Conservation (phyloP, 75 land plant species). For the Sequoia sempervirens region DNA sequence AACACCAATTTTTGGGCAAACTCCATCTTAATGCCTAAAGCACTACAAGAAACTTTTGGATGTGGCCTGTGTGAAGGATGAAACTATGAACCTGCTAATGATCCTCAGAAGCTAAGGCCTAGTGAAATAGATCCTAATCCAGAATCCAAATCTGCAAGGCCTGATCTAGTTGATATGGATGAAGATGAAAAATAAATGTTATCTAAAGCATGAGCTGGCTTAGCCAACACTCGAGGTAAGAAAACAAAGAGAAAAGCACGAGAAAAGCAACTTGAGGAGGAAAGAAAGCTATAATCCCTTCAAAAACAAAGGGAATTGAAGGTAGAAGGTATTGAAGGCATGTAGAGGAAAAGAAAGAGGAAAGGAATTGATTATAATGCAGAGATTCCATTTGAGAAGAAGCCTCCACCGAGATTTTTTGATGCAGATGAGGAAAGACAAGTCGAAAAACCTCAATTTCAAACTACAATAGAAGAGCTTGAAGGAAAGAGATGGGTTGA, state of each 20-base stretch:
- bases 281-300: constrained; percentile 86
- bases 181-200: constrained; percentile 41
- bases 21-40: constrained; percentile 93
- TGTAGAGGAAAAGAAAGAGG: constrained; percentile 70
- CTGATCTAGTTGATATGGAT: too few species aligned
- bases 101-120: constrained; percentile 88
- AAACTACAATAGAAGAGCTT: constrained; percentile 71
- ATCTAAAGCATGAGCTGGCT: constrained; percentile 90
- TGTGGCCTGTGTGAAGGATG: constrained; percentile 98
- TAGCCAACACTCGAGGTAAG: constrained; percentile 94
- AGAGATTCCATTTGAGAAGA: constrained; percentile 97
- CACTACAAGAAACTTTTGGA: constrained; percentile 95
- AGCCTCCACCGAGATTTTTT: constrained; percentile 92
- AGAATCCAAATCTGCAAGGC: constrained; percentile 96
- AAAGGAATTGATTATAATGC: constrained; percentile 65
- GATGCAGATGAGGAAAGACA: constrained; percentile 75
- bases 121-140: constrained; percentile 99
- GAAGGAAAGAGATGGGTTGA: too few species aligned
- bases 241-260: constrained; percentile 97
- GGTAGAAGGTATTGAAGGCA: constrained; percentile 82
- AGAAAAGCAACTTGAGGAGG: constrained; percentile 88
- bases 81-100: constrained; percentile 87
- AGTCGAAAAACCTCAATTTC: constrained; percentile 72
- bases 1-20: constrained; percentile 94
- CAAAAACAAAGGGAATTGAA: constrained; percentile 93